Evolutionary conservation across 177 flowering plant genomes (phyloP).

Genomic region (Vitis hybrid): DNA sequence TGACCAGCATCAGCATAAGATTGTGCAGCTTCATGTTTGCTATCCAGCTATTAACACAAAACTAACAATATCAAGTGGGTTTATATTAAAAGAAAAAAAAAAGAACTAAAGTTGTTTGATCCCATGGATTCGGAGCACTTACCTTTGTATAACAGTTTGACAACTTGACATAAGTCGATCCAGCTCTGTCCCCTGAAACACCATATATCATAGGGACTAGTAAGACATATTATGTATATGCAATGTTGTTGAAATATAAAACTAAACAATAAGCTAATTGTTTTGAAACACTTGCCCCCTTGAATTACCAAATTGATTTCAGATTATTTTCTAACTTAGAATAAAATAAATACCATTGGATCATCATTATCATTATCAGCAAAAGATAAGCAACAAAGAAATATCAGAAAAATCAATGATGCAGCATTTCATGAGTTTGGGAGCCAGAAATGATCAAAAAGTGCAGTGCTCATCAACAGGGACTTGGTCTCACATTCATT

Average conservation of each 20-base stretch:
- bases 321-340: too few relatives aligned
- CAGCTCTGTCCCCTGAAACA: slow-evolving; percentile 89
- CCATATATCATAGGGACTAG: slow-evolving; percentile 5
- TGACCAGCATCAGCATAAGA: slow-evolving; percentile 88
- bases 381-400: too few relatives aligned
- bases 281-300: too few relatives aligned
- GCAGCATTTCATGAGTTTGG: too few relatives aligned
- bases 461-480: too few relatives aligned
- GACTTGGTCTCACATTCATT: too few relatives aligned
- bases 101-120: not conserved
- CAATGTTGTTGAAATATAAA: not conserved
- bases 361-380: too few relatives aligned
- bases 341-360: too few relatives aligned
- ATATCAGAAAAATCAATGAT: too few relatives aligned
- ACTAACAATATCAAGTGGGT: slow-evolving; percentile 2
- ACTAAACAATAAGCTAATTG: not conserved
- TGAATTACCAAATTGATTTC: too few relatives aligned
- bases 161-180: slow-evolving; percentile 62
- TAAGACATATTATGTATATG: not conserved
- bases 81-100: not conserved
- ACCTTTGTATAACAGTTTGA: slow-evolving; percentile 86
- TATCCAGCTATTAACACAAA: slow-evolving; percentile 68
- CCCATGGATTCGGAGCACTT: slow-evolving; percentile 5
- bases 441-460: too few relatives aligned
- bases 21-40: slow-evolving; percentile 94